phyloP scores from a whole-genome alignment of 2,329 filamentous ascomycete species.

The Purpureocillium takamizusanense region DNA sequence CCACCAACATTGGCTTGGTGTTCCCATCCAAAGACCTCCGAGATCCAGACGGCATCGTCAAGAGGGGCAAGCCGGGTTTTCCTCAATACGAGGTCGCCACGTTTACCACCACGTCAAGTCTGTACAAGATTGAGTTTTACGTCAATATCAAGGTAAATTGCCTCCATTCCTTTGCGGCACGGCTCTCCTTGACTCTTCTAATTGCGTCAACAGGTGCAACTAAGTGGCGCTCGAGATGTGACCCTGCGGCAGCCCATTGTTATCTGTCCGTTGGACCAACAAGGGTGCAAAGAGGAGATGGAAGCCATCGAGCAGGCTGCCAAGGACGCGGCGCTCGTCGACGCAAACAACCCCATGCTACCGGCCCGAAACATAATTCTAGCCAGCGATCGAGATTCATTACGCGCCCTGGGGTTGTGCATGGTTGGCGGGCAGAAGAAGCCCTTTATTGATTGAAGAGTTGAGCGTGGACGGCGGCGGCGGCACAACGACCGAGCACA shows the following conservation, averaged over 20 bases:
- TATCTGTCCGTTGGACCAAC: slow-evolving; percentile 90
- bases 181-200: slow-evolving; percentile 2
- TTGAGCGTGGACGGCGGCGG: not conserved
- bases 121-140: slow-evolving; percentile 99
- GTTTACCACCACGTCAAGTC: slow-evolving; percentile 85
- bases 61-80: slow-evolving; percentile 76
- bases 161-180: too few species aligned
- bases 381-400: slow-evolving; percentile 60
- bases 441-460: slow-evolving; percentile 49
- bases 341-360: slow-evolving; percentile 85
- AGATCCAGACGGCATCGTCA: slow-evolving; percentile 80
- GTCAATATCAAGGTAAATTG: slow-evolving; percentile 74
- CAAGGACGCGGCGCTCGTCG: slow-evolving; percentile 81
- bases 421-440: slow-evolving; percentile 56
- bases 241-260: slow-evolving; percentile 85
- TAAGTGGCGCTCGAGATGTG: slow-evolving; percentile 84
- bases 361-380: slow-evolving; percentile 76
- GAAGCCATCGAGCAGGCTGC: slow-evolving; percentile 94
- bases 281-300: slow-evolving; percentile 97
- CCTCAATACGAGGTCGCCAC: slow-evolving; percentile 81
- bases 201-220: slow-evolving; percentile 56
- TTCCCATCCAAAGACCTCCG: slow-evolving; percentile 85
- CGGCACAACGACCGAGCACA: not conserved
- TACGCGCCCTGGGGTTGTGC: slow-evolving; percentile 54
- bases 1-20: slow-evolving; percentile 83